A percentile compares a stretch with the other conserved stretches of the same genome.
Evolutionary conservation across 257 asterid genomes (phyloP).

Genomic region (Fraxinus anomala): DNA sequence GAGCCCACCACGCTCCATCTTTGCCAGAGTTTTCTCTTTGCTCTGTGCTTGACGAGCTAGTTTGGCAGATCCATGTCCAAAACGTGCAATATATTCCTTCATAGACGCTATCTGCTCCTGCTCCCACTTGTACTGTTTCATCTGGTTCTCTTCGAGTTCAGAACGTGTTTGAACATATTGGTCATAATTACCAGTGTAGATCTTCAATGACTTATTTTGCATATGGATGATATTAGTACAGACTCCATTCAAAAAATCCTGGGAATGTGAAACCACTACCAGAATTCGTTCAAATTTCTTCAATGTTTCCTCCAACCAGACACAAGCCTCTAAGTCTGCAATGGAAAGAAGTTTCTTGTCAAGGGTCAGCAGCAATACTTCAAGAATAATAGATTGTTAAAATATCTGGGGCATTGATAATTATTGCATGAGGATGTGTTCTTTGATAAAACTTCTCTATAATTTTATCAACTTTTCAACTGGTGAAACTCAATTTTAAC

Average conservation of each 20-base stretch:
- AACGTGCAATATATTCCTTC: constrained; percentile 98
- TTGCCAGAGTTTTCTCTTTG: constrained; percentile 90
- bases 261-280: constrained; percentile 96
- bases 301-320: constrained; percentile 90
- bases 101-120: constrained; percentile 90
- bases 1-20: constrained; percentile 98
- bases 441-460: too few relatives aligned
- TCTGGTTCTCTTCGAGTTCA: constrained; percentile 95
- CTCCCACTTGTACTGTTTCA: constrained; percentile 98
- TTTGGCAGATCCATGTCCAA: constrained; percentile 96
- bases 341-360: background rate
- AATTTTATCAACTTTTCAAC: too few relatives aligned
- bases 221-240: constrained; percentile 96
- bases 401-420: background rate
- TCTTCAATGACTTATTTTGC: constrained; percentile 81
- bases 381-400: background rate
- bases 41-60: constrained; percentile 99
- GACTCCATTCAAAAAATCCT: constrained; percentile 94
- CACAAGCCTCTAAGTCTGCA: constrained; percentile 94
- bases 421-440: background rate
- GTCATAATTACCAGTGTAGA: constrained; percentile 83
- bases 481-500: too few relatives aligned
- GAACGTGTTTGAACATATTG: constrained; percentile 90
- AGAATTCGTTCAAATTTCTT: constrained; percentile 83
- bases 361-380: background rate